phyloP scores from a whole-genome alignment of 257 asterid species.

The Paulownia fortunei region DNA sequence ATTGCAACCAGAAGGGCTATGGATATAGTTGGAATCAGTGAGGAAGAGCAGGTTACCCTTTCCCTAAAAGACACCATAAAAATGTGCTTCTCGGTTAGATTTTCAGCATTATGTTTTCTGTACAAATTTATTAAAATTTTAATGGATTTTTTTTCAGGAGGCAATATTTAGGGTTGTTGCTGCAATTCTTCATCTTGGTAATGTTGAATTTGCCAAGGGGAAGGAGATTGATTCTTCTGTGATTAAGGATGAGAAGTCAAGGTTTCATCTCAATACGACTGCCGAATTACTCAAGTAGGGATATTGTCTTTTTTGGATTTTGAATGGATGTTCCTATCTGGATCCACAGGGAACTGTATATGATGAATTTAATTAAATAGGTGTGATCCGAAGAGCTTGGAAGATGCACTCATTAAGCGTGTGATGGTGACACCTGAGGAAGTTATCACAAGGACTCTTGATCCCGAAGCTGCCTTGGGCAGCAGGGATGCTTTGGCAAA shows the following conservation, averaged over 20 bases:
- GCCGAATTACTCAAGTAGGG: slow-evolving; percentile 91
- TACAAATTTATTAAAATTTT: slow-evolving; percentile 25
- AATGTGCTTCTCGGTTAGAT: slow-evolving; percentile 25
- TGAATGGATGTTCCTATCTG: slow-evolving; percentile 15
- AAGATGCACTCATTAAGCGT: slow-evolving; percentile 94
- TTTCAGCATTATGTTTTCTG: slow-evolving; percentile 17
- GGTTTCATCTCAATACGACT: slow-evolving; percentile 84
- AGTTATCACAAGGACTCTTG: slow-evolving; percentile 93
- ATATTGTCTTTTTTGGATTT: slow-evolving; percentile 23
- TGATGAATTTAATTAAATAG: slow-evolving; percentile 52
- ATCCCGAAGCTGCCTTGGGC: slow-evolving; percentile 93
- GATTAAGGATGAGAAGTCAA: slow-evolving; percentile 87
- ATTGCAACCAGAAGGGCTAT: slow-evolving; percentile 98
- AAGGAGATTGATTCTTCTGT: slow-evolving; percentile 94
- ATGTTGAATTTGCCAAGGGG: slow-evolving; percentile 93
- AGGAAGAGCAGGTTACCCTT: slow-evolving; percentile 84
- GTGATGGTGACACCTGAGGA: slow-evolving; percentile 99
- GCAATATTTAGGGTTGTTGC: slow-evolving; percentile 96
- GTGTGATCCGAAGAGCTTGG: slow-evolving; percentile 97
- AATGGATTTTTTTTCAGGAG: slow-evolving; percentile 56
- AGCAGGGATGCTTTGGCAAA: slow-evolving; percentile 99
- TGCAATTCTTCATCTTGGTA: slow-evolving; percentile 95
- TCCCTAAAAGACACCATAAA: slow-evolving; percentile 26
- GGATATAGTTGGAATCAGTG: slow-evolving; percentile 99
- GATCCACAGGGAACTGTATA: slow-evolving; percentile 18